phyloP scores from a whole-genome alignment of 768 basidiomycete genomes.

The Xerocomus brunneocitrinus region DNA sequence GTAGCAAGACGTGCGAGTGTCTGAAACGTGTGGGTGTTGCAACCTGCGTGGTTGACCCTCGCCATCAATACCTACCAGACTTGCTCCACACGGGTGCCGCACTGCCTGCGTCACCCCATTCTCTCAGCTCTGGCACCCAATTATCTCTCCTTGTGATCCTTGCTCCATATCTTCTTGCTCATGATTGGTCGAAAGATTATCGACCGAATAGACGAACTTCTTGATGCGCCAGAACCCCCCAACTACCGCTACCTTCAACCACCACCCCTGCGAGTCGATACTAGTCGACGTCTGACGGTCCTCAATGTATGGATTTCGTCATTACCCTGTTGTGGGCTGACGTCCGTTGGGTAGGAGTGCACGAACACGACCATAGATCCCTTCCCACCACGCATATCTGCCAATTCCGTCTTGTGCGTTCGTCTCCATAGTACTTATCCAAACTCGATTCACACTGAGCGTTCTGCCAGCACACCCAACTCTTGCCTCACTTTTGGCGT shows the following conservation, averaged over 20 bases:
- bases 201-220: conserved; percentile 23
- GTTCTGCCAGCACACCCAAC: conserved; percentile 20
- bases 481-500: conserved; percentile 14
- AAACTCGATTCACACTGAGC: conserved; percentile 14
- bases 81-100: neutral
- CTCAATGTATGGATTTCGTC: conserved; percentile 11
- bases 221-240: conserved; percentile 7
- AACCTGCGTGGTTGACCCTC: neutral
- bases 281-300: conserved; percentile 2
- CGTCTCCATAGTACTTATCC: conserved; percentile 1
- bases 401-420: conserved; percentile 18
- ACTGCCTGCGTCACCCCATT: conserved; percentile 5
- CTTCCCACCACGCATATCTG: conserved; percentile 1
- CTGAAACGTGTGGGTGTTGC: neutral
- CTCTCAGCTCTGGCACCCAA: conserved; percentile 9
- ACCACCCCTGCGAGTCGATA: conserved; percentile 14
- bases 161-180: conserved; percentile 11
- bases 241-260: conserved; percentile 6
- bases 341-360: conserved; percentile 16
- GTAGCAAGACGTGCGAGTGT: neutral
- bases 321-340: neutral
- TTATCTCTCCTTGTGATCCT: conserved; percentile 16
- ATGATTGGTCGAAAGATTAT: conserved; percentile 28
- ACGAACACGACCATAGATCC: conserved; percentile 14
- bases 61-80: neutral